Evolutionary conservation across 2,329 filamentous ascomycete genomes (phyloP), one percentile per base, ranked within the genome.

Genomic region (Lasiodiplodia sp.): DNA sequence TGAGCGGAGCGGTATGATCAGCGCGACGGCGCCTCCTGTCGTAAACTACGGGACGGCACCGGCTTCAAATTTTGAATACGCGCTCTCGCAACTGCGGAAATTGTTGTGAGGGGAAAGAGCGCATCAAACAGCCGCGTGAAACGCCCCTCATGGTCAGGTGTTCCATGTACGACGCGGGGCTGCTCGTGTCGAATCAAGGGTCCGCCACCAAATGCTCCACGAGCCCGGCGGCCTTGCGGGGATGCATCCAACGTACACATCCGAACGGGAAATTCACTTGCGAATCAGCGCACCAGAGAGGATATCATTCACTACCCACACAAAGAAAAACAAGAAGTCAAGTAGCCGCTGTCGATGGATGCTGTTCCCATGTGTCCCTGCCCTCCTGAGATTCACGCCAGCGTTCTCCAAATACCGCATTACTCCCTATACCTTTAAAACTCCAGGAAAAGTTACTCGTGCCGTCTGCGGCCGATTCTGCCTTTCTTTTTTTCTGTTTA

Each of bases 281-380:
- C 60, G 60, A 47, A 49, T 25, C 47, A 31, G 37, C 44, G n/a
- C 7, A 34, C 38, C 25, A 52, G 44, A 47, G 44, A 64, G 60
- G 60, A 64, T 64, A 64, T 64, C 60, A 64, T 64, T 64, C 47
- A 64, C 47, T 64, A 64, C 40, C 58, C 60, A 64, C 31, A 38
- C 23, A 64, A 64, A 25, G 34, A 52, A 64, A 64, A 31, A 51
- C 18, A 64, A 64, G 44, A 64, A 64, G 47, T 64, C 28, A 52
- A 64, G 60, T 64, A 38, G 60, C 37, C 60, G 60, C 60, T 64
- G 47, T 51, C 16, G n/a, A 64, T 64, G 47, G 31, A 64, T 64
- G 60, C 60, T 64, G 60, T 64, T 23, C 60, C 60, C 18, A 52
- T 52, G 60, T 51, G 44, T 49, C 51, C 60, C 60, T n/a, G 21